A percentile compares a stretch with the other conserved stretches of the same genome.
Evolutionary conservation across 306 rosid genomes (phyloP).

Genomic region (Parietaria judaica): DNA sequence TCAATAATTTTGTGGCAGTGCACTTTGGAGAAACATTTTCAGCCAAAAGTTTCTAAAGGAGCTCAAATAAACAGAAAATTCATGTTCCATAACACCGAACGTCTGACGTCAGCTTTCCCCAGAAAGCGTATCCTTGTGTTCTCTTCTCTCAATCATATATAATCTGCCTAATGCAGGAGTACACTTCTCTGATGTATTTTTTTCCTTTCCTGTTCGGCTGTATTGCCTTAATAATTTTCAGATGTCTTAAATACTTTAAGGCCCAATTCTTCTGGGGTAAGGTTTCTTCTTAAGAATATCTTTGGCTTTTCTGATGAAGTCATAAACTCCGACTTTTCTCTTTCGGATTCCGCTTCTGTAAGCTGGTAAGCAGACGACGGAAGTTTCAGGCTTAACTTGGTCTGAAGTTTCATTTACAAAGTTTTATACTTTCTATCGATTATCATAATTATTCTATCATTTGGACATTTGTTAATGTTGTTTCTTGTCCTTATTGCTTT

Average conservation of each 20-base stretch:
- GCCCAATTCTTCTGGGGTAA: constrained; percentile 45
- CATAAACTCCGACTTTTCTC: constrained; percentile 27
- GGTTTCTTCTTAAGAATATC: constrained; percentile 37
- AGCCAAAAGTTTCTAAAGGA: not conserved
- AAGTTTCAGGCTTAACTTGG: too few relatives aligned
- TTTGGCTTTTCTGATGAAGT: constrained; percentile 48
- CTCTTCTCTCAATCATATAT: constrained; percentile 36
- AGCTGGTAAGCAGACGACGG: too few relatives aligned
- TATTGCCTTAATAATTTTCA: constrained; percentile 44
- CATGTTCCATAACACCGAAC: constrained; percentile 47
- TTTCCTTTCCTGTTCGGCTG: not conserved
- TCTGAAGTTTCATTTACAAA: too few relatives aligned
- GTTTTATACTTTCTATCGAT: too few relatives aligned
- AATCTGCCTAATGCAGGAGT: constrained; percentile 35
- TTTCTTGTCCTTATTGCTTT: too few relatives aligned
- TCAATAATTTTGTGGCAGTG: not conserved
- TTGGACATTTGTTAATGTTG: too few relatives aligned
- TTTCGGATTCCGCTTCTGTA: constrained; percentile 18
- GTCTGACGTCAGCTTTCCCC: constrained; percentile 42
- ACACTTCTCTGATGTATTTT: too few relatives aligned
- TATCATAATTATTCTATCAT: too few relatives aligned
- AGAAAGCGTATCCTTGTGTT: constrained; percentile 53
- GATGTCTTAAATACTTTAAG: constrained; percentile 53
- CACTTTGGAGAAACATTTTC: not conserved
- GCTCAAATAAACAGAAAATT: constrained; percentile 42